These are phyloP conservation scores for Piper longum DNA, from an alignment of 164 flowering plant genomes.

Conservation along the genomic window DNA sequence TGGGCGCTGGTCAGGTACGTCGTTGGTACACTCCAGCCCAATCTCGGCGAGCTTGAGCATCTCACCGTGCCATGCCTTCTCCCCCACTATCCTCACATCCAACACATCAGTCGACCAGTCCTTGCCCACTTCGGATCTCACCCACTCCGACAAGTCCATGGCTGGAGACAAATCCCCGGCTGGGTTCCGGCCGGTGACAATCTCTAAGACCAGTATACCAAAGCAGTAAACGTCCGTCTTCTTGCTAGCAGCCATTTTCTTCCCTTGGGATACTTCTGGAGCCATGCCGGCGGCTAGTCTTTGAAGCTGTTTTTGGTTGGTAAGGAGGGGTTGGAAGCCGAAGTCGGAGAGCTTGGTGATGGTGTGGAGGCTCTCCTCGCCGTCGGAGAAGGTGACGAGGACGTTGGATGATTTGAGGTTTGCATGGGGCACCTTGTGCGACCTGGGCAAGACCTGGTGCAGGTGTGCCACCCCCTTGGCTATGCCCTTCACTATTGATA, in stretches of 20 bases:
- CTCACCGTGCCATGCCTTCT: slow-evolving; percentile 31
- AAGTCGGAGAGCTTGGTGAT: slow-evolving; percentile 37
- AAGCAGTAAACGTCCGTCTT: slow-evolving; percentile 56
- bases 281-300: slow-evolving; percentile 24
- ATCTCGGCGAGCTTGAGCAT: slow-evolving; percentile 44
- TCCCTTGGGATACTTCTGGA: slow-evolving; percentile 33
- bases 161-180: slow-evolving; percentile 8
- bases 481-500: slow-evolving; percentile 35
- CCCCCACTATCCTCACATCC: slow-evolving; percentile 33
- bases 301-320: slow-evolving; percentile 10
- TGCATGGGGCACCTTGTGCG: slow-evolving; percentile 43
- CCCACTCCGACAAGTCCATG: slow-evolving; percentile 39
- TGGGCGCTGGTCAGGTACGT: slow-evolving; percentile 37
- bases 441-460: slow-evolving; percentile 27
- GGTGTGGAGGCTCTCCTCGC: slow-evolving; percentile 3
- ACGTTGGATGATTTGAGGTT: slow-evolving; percentile 59
- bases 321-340: slow-evolving; percentile 39
- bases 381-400: slow-evolving; percentile 14
- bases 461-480: slow-evolving; percentile 44
- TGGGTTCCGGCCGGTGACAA: slow-evolving; percentile 44
- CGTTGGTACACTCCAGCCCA: slow-evolving; percentile 42
- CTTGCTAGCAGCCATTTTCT: slow-evolving; percentile 22
- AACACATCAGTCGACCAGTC: slow-evolving; percentile 57
- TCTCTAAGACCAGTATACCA: slow-evolving; percentile 41
- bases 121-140: slow-evolving; percentile 21